Conservation (phyloP, 2,329 filamentous ascomycete genomes). For the Penicillium hesseltinei region DNA sequence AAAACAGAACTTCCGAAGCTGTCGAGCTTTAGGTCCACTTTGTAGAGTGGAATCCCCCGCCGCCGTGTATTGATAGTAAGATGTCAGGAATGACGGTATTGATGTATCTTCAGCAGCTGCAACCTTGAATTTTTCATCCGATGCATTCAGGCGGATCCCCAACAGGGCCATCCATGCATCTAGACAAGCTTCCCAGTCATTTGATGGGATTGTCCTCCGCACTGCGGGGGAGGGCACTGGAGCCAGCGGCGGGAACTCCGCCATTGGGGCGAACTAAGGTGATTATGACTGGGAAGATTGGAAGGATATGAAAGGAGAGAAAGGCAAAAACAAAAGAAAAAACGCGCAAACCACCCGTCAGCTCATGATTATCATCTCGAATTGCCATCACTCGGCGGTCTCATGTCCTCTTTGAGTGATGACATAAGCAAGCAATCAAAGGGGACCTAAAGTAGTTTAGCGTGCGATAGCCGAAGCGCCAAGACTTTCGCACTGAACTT, state of each 20-base stretch:
- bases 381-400: conserved; percentile 3
- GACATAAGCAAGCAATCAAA: conserved; percentile 11
- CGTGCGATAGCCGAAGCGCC: conserved; percentile 40
- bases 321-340: conserved; percentile 10
- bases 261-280: conserved; percentile 24
- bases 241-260: conserved; percentile 68
- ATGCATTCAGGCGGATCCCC: conserved; percentile 61
- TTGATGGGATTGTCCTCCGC: conserved; percentile 62
- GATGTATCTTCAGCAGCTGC: conserved; percentile 57
- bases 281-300: conserved; percentile 3
- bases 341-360: conserved; percentile 3
- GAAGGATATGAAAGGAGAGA: not conserved
- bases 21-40: conserved; percentile 39
- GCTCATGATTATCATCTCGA: conserved; percentile 4
- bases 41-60: conserved; percentile 33
- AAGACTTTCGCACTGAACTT: conserved; percentile 33
- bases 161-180: conserved; percentile 72
- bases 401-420: conserved; percentile 17
- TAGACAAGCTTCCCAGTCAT: conserved; percentile 76
- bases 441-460: conserved; percentile 35
- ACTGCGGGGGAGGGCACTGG: conserved; percentile 70
- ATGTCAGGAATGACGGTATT: conserved; percentile 61
- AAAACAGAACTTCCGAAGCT: conserved; percentile 64
- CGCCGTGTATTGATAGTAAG: conserved; percentile 60
- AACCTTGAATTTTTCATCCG: conserved; percentile 55